Evolutionary conservation across 2,329 filamentous ascomycete genomes (phyloP), one percentile per base, ranked within the genome.

Genomic region (Emericellopsis atlantica): DNA sequence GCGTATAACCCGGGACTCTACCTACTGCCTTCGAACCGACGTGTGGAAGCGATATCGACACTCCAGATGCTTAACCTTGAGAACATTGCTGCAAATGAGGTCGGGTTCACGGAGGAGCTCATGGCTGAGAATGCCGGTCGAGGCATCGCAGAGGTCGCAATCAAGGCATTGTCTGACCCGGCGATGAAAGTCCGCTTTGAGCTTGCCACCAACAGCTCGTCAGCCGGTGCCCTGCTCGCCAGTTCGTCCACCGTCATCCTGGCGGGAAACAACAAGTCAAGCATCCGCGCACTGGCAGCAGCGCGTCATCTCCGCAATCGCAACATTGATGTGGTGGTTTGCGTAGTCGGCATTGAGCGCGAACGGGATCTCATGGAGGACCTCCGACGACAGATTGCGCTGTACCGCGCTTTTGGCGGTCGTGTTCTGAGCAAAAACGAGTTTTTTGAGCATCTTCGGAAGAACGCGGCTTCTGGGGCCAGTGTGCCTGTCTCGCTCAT

Each of bases 241-340:
- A 58, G 51, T 35, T 58, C 60, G 5, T 67, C 69, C 1, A 64
- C 78, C 26, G 78, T 94, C 18, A 76, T 96, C 6, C 70, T 96
- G n/a, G 89, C 86, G 0, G 90, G 92, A n/a, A 96, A 95, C 58
- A 90, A 95, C 59, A 87, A 87, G 49, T 88, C 82, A 1, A 89
- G 90, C 32, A 81, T 85, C 32, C 75, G 90, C 44, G 87, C 88
- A 4, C 72, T 96, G 40, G 84, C 87, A 12, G 88, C 88, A 4
- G 88, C 82, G 23, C 78, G 92, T 5, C 89, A 96, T 57, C 72
- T 96, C 8, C 79, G 85, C 40, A 90, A 89, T 54, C 84, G 89
- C 47, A 84, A 84, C 16, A 67, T 86, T 41, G 81, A 86, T 42
- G 79, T 94, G 32, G 75, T 93, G 36, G 71, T 95, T 6, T 92